A percentile compares a stretch with the other conserved stretches of the same genome.
Conservation (phyloP, 2,329 filamentous ascomycete genomes). For the Fusarium sp. region DNA sequence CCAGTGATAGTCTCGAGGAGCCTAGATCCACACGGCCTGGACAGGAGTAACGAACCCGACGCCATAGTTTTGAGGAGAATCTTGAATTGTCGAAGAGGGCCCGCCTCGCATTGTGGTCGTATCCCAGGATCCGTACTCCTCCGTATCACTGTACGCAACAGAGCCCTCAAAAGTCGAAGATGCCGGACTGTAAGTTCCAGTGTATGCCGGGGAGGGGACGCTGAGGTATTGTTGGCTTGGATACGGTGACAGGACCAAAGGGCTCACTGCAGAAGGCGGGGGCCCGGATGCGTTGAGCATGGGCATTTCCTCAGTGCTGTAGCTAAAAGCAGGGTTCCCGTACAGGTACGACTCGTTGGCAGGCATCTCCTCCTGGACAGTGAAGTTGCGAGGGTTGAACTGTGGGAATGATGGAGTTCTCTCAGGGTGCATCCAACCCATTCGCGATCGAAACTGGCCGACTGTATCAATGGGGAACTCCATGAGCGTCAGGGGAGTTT, state of each 20-base stretch:
- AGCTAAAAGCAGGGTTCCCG: constrained; percentile 69
- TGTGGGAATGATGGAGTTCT: constrained; percentile 70
- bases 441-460: constrained; percentile 73
- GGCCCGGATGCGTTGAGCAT: constrained; percentile 60
- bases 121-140: constrained; percentile 65
- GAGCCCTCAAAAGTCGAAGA: constrained; percentile 73
- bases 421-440: constrained; percentile 73
- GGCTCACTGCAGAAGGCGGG: constrained; percentile 62
- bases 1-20: constrained; percentile 54
- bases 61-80: constrained; percentile 56
- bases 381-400: constrained; percentile 67
- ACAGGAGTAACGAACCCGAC: constrained; percentile 72
- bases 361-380: constrained; percentile 58
- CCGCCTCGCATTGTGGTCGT: constrained; percentile 56
- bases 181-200: constrained; percentile 68
- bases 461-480: constrained; percentile 78
- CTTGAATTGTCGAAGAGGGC: constrained; percentile 60
- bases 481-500: constrained; percentile 74
- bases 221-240: constrained; percentile 67
- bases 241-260: constrained; percentile 66
- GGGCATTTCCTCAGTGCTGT: constrained; percentile 71
- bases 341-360: constrained; percentile 62
- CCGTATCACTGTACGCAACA: constrained; percentile 70
- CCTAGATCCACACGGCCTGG: constrained; percentile 71
- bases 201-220: constrained; percentile 71